Evolutionary conservation across 1,284 basidiomycete species (phyloP).

Genomic region (Moesziomyces sp.): DNA sequence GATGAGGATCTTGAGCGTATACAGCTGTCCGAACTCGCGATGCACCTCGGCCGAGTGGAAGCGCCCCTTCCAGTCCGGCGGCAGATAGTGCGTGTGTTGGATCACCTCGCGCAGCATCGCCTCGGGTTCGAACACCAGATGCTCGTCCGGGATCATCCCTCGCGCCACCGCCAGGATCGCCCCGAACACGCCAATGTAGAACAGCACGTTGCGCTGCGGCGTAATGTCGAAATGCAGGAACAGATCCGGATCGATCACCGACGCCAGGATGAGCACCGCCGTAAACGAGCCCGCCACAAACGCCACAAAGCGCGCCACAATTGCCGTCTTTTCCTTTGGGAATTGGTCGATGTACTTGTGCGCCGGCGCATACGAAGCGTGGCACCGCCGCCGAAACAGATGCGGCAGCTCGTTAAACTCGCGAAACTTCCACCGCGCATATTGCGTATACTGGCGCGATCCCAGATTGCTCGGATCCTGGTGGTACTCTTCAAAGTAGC

Average conservation of each 20-base stretch:
- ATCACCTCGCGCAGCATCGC: conserved; percentile 89
- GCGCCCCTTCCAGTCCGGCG: conserved; percentile 86
- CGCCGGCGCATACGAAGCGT: conserved; percentile 86
- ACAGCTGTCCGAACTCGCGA: conserved; percentile 56
- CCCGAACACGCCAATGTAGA: conserved; percentile 90
- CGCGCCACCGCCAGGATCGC: conserved; percentile 86
- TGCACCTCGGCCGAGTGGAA: conserved; percentile 76
- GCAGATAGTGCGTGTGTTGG: conserved; percentile 93
- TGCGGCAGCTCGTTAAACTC: conserved; percentile 99
- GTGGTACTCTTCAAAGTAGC: conserved; percentile 99
- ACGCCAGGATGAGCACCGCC: conserved; percentile 88
- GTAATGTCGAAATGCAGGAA: conserved; percentile 95
- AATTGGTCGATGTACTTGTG: conserved; percentile 97
- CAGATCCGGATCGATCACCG: conserved; percentile 85
- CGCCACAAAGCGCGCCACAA: conserved; percentile 90
- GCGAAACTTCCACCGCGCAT: conserved; percentile 97
- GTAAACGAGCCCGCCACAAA: conserved; percentile 97
- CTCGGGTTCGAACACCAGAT: conserved; percentile 89
- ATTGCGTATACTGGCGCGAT: conserved; percentile 89
- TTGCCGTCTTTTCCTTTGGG: conserved; percentile 89
- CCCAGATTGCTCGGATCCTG: conserved; percentile 96
- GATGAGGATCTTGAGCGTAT: conserved; percentile 70
- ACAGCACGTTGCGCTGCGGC: conserved; percentile 87
- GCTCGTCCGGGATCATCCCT: conserved; percentile 95
- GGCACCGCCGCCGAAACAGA: conserved; percentile 84